A percentile compares a stretch with the other conserved stretches of the same genome.
These are phyloP conservation scores for Hypoxylon sp. DNA, from an alignment of 2,329 filamentous ascomycete genomes.

Conservation along the genomic window DNA sequence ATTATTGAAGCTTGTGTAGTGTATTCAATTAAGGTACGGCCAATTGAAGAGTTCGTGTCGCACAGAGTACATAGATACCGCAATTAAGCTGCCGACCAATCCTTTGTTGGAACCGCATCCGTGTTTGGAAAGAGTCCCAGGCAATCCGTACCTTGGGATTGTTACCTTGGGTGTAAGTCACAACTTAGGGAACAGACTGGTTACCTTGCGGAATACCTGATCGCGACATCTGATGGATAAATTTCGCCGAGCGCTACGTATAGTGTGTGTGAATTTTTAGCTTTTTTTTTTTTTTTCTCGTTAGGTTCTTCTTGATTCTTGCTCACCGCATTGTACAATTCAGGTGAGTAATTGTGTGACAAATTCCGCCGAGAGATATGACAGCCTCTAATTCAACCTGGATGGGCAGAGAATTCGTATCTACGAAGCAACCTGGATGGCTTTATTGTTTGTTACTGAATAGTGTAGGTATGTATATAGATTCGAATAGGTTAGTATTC, in stretches of 20 bases:
- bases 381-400: constrained; percentile 26
- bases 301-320: constrained; percentile 25
- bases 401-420: constrained; percentile 26
- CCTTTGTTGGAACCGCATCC: constrained; percentile 34
- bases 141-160: constrained; percentile 35
- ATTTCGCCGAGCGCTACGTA: constrained; percentile 37
- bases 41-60: constrained; percentile 20
- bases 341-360: constrained; percentile 37
- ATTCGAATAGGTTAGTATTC: constrained; percentile 11
- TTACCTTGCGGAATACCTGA: constrained; percentile 30
- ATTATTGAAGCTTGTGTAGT: constrained; percentile 25
- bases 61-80: constrained; percentile 12
- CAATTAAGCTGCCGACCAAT: constrained; percentile 27
- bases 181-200: background rate
- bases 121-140: constrained; percentile 30
- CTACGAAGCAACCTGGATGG: constrained; percentile 24
- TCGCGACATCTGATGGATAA: constrained; percentile 41
- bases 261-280: constrained; percentile 10
- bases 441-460: constrained; percentile 20
- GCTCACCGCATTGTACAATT: constrained; percentile 39
- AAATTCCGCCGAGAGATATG: constrained; percentile 28
- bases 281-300: constrained; percentile 20
- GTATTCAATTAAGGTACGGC: constrained; percentile 12
- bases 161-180: constrained; percentile 36
- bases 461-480: background rate